These are phyloP conservation scores for Brassica carinata DNA, from an alignment of 345 rosid genomes.

Conservation along the genomic window DNA sequence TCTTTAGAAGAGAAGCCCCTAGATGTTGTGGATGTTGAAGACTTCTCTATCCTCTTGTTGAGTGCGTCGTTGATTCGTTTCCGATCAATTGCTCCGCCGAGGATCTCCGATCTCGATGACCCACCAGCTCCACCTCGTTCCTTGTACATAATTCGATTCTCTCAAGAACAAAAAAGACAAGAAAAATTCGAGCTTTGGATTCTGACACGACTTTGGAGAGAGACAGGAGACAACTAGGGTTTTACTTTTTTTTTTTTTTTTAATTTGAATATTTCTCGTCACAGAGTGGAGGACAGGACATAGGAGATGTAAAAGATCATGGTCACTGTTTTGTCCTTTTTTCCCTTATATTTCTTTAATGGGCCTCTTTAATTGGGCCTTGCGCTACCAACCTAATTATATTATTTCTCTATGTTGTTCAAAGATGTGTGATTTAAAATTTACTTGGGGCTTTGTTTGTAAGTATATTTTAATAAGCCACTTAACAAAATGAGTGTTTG, in stretches of 20 bases:
- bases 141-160: conserved; percentile 53
- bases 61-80: conserved; percentile 88
- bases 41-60: conserved; percentile 79
- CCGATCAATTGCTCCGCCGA: conserved; percentile 64
- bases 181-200: conserved; percentile 1
- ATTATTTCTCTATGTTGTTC: too few relatives aligned
- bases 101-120: conserved; percentile 31
- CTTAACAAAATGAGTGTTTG: too few relatives aligned
- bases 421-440: too few relatives aligned
- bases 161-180: not conserved
- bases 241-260: too few relatives aligned
- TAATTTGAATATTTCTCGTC: not conserved
- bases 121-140: conserved; percentile 35
- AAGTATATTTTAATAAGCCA: too few relatives aligned
- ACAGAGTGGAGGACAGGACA: conserved; percentile 41
- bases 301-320: conserved; percentile 21
- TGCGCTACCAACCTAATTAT: too few relatives aligned
- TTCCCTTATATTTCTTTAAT: too few relatives aligned
- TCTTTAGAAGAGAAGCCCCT: conserved; percentile 55
- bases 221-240: conserved; percentile 58
- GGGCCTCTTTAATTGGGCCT: too few relatives aligned
- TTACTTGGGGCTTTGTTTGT: too few relatives aligned
- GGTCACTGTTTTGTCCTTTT: not conserved
- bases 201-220: conserved; percentile 25
- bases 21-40: conserved; percentile 46